Evolutionary conservation across 1,139 yeast genomes (phyloP).

Genomic region (Trichomonascaceae sp.): DNA sequence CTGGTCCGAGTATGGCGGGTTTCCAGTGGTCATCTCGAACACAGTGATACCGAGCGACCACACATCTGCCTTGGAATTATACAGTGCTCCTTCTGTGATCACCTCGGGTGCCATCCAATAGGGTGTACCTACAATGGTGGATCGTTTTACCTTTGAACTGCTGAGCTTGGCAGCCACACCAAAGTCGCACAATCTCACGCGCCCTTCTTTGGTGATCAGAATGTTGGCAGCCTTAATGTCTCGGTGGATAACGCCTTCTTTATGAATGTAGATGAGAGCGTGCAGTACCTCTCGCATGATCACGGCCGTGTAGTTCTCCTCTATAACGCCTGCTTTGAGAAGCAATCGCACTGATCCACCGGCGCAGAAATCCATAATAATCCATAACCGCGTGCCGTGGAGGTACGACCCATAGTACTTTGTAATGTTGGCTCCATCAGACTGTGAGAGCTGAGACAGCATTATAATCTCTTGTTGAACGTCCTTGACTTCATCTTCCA

Average conservation of each 20-base stretch:
- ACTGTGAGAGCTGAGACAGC: conserved; percentile 64
- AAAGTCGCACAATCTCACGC: conserved; percentile 86
- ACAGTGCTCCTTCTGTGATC: conserved; percentile 80
- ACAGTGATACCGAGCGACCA: conserved; percentile 93
- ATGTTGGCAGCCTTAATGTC: conserved; percentile 96
- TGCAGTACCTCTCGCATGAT: conserved; percentile 66
- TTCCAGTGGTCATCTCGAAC: conserved; percentile 91
- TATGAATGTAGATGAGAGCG: conserved; percentile 75
- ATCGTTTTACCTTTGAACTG: conserved; percentile 63
- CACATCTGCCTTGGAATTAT: conserved; percentile 77
- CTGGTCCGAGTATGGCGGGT: conserved; percentile 93
- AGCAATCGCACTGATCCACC: conserved; percentile 91
- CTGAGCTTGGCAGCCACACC: conserved; percentile 95
- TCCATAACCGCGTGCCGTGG: conserved; percentile 86
- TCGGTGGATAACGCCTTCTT: conserved; percentile 83
- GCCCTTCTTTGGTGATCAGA: conserved; percentile 77
- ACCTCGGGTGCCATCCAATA: conserved; percentile 99
- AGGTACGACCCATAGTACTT: conserved; percentile 84
- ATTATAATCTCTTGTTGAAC: conserved; percentile 90
- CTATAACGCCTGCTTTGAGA: conserved; percentile 76
- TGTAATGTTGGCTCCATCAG: conserved; percentile 67
- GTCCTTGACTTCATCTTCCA: conserved; percentile 87
- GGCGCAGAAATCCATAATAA: conserved; percentile 94
- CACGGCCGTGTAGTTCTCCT: conserved; percentile 71
- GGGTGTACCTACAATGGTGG: conserved; percentile 97